Evolutionary conservation across 352 stramenopile genomes (phyloP).

Genomic region (Phytophthora pluvialis): DNA sequence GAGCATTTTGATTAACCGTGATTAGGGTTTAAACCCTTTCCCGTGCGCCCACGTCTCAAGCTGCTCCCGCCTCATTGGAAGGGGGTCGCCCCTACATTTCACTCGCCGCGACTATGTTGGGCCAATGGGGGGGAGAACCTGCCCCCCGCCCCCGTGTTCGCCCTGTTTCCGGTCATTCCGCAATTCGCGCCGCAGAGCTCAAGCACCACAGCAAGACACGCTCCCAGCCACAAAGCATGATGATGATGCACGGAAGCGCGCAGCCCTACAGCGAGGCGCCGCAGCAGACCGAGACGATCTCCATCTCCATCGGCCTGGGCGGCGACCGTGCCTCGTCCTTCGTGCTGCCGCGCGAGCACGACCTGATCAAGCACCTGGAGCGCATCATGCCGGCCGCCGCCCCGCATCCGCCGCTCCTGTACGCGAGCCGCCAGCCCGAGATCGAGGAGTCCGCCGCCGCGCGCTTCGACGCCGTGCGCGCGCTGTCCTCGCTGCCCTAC

Average conservation of each 20-base stretch:
- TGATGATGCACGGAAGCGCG: conserved; percentile 34
- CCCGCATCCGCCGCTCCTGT: conserved; percentile 4
- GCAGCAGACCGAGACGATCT: conserved; percentile 44
- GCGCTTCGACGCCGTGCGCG: conserved; percentile 31
- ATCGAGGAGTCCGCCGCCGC: conserved; percentile 9
- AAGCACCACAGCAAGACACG: conserved; percentile 11
- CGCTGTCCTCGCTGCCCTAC: conserved; percentile 30
- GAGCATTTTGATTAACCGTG: conserved; percentile 25
- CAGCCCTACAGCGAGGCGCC: conserved; percentile 18
- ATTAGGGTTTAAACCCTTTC: conserved; percentile 15
- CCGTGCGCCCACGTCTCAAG: conserved; percentile 36
- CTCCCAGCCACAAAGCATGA: conserved; percentile 12
- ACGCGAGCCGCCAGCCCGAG: conserved; percentile 10
- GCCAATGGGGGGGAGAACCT: no score
- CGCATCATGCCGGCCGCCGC: conserved; percentile 35
- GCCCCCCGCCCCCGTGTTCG: conserved; percentile 7
- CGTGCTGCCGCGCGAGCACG: conserved; percentile 55
- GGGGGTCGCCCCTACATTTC: conserved; percentile 12
- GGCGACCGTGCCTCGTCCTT: conserved; percentile 48
- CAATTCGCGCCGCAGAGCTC: conserved; percentile 28
- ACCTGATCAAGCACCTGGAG: conserved; percentile 60
- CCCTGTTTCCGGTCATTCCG: conserved; percentile 30
- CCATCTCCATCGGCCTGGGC: conserved; percentile 56
- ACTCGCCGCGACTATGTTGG: neutral
- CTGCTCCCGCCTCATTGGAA: conserved; percentile 39